Evolutionary conservation across 352 stramenopile genomes (phyloP).

Genomic region (Pythium coloratum): DNA sequence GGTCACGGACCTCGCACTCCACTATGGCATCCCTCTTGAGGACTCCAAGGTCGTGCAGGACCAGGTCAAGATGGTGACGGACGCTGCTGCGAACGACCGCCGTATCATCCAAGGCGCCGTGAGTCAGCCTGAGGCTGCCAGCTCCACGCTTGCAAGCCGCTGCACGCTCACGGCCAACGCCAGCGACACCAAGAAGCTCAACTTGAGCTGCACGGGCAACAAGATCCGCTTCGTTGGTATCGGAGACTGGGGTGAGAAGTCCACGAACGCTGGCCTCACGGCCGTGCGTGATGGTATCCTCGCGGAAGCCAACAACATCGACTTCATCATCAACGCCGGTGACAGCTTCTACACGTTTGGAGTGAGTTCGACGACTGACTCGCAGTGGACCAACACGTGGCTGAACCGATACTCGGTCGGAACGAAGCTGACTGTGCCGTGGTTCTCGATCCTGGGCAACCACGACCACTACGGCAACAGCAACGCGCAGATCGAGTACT

Average conservation of each 20-base stretch:
- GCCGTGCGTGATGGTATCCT: constrained; percentile 26
- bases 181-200: constrained; percentile 25
- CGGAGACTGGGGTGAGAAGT: constrained; percentile 29
- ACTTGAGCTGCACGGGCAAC: constrained; percentile 22
- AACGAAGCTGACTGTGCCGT: constrained; percentile 27
- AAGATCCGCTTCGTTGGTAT: constrained; percentile 31
- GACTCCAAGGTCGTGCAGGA: constrained; percentile 25
- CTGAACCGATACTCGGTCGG: constrained; percentile 25
- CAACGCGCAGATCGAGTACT: constrained; percentile 30
- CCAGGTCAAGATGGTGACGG: constrained; percentile 24
- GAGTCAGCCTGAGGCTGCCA: constrained; percentile 5
- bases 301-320: constrained; percentile 17
- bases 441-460: constrained; percentile 31
- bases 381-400: constrained; percentile 28
- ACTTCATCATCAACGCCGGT: constrained; percentile 30
- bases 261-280: constrained; percentile 15
- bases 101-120: constrained; percentile 23
- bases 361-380: constrained; percentile 21
- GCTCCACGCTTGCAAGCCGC: constrained; percentile 17
- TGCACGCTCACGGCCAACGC: constrained; percentile 30
- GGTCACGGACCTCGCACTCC: constrained; percentile 30
- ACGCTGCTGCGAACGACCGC: constrained; percentile 23
- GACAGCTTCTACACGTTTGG: constrained; percentile 32
- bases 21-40: constrained; percentile 33
- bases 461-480: constrained; percentile 32